phyloP scores from a whole-genome alignment of 106 monocot genomes.

The Dioscorea dumetorum region DNA sequence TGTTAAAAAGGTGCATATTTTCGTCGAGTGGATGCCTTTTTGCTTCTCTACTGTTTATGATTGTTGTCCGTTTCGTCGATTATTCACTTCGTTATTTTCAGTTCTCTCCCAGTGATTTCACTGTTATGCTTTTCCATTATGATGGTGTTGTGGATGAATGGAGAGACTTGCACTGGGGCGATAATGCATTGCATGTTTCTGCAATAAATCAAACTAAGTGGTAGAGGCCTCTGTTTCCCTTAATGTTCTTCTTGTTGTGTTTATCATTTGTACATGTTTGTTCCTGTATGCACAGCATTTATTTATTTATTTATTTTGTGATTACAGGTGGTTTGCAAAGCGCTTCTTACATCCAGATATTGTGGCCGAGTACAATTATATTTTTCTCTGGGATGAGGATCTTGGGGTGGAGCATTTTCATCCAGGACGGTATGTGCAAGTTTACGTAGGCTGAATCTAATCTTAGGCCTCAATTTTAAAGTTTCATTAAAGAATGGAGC shows the following conservation, averaged over 20 bases:
- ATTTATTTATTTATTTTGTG: too few species aligned
- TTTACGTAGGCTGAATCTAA: neutral
- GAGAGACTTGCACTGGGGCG: constrained; percentile 58
- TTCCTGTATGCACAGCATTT: neutral
- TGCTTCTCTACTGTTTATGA: neutral
- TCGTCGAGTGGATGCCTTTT: neutral
- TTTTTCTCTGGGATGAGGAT: constrained; percentile 96
- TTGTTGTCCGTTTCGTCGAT: neutral
- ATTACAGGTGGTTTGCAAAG: constrained; percentile 90
- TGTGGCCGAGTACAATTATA: constrained; percentile 63
- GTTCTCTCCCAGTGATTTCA: constrained; percentile 54
- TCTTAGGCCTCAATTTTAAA: too few species aligned
- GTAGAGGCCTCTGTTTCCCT: constrained; percentile 10
- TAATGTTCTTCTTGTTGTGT: neutral
- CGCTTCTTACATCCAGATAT: constrained; percentile 87
- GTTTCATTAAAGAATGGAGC: too few species aligned
- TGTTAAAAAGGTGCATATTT: constrained; percentile 46
- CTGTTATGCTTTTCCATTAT: constrained; percentile 77
- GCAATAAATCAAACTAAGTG: constrained; percentile 81
- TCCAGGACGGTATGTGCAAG: constrained; percentile 43
- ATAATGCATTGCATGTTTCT: constrained; percentile 55
- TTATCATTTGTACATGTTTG: neutral
- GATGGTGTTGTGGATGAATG: constrained; percentile 71
- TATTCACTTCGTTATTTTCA: constrained; percentile 15
- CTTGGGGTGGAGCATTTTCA: constrained; percentile 76